These are phyloP conservation scores for Cladophialophora carrionii DNA, from an alignment of 2,329 filamentous ascomycete genomes.

Conservation along the genomic window DNA sequence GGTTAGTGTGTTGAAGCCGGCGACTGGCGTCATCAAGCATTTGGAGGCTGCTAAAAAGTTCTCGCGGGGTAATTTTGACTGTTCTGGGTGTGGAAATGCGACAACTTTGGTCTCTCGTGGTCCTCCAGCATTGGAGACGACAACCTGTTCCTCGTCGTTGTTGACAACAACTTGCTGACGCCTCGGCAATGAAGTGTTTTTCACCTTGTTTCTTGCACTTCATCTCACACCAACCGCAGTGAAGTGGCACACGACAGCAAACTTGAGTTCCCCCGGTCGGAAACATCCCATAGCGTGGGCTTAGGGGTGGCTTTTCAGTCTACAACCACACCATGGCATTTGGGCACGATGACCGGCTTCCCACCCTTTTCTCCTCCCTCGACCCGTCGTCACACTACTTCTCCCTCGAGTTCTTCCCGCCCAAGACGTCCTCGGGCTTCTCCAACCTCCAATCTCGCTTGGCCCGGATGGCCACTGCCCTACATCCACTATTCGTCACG, in stretches of 20 bases:
- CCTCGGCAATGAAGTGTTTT: neutral
- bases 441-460: constrained; percentile 91
- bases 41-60: constrained; percentile 13
- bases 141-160: neutral
- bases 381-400: constrained; percentile 82
- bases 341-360: constrained; percentile 35
- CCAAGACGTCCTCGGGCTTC: constrained; percentile 94
- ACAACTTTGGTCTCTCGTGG: neutral
- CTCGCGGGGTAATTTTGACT: constrained; percentile 19
- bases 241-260: neutral
- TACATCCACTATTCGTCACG: constrained; percentile 91
- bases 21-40: neutral
- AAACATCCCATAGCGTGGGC: neutral
- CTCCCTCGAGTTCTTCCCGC: constrained; percentile 98
- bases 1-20: neutral
- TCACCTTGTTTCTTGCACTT: neutral
- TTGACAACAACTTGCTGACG: neutral
- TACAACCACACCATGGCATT: constrained; percentile 24
- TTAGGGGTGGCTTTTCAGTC: neutral
- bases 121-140: neutral
- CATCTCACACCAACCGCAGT: neutral
- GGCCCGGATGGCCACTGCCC: constrained; percentile 88
- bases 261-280: neutral
- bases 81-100: constrained; percentile 5
- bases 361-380: constrained; percentile 56